Conservation (phyloP, 2,329 filamentous ascomycete species). For the Epichloe scottii region DNA sequence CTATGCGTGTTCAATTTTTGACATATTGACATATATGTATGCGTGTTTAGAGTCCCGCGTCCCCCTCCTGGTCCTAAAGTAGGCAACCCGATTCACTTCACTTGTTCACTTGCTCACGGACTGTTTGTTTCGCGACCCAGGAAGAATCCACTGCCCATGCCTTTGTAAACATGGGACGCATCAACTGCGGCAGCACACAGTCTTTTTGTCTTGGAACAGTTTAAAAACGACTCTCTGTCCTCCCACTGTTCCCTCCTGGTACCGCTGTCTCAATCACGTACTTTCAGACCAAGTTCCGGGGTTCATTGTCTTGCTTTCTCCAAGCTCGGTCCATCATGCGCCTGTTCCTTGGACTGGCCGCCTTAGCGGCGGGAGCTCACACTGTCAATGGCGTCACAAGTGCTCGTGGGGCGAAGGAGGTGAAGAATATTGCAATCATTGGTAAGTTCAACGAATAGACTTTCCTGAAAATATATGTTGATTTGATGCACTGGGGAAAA, state of each 20-base stretch:
- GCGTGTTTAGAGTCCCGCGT: no score
- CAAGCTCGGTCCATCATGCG: conserved; percentile 1
- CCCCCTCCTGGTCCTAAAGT: neutral
- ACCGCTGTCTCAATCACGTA: no score
- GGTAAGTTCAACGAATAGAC: conserved; percentile 14
- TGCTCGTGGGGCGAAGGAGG: conserved; percentile 6
- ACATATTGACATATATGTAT: no score
- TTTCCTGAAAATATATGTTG: no score
- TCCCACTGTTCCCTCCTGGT: no score
- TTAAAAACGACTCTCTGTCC: neutral
- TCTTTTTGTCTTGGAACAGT: neutral
- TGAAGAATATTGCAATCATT: conserved; percentile 25
- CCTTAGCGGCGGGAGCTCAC: conserved; percentile 7
- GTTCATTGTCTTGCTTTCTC: no score
- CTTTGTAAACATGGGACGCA: neutral
- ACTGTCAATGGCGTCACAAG: conserved; percentile 7
- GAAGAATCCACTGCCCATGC: neutral
- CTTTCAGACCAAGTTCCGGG: no score
- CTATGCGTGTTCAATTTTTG: no score
- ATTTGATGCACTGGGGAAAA: no score
- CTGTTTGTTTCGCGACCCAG: neutral
- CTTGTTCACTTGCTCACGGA: neutral
- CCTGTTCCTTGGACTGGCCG: conserved; percentile 4
- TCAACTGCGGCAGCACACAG: neutral
- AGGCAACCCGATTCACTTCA: neutral